phyloP scores from a whole-genome alignment of 495 filamentous ascomycete genomes.

The Podospora fimiseda region DNA sequence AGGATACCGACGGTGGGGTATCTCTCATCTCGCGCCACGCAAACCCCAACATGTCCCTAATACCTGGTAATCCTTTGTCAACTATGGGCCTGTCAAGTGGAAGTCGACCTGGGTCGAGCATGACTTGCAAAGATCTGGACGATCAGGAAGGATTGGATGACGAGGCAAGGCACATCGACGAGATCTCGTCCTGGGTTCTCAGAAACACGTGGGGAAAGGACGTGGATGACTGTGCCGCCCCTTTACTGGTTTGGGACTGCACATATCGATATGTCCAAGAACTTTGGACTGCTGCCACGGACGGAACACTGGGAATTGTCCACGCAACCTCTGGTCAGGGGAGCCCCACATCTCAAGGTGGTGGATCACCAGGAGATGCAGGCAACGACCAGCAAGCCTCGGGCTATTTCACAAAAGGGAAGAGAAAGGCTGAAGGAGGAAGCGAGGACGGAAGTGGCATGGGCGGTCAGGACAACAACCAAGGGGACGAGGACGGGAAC shows the following conservation, averaged over 20 bases:
- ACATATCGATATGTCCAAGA: slow-evolving; percentile 24
- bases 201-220: slow-evolving; percentile 24
- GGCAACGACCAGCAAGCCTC: slow-evolving; percentile 5
- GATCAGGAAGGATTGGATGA: slow-evolving; percentile 12
- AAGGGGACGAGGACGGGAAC: slow-evolving; percentile 15
- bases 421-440: slow-evolving; percentile 25
- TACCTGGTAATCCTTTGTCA: slow-evolving; percentile 3
- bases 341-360: slow-evolving; percentile 10
- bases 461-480: slow-evolving; percentile 12
- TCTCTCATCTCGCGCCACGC: background rate
- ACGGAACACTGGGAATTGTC: slow-evolving; percentile 13
- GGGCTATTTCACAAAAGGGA: slow-evolving; percentile 19
- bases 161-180: slow-evolving; percentile 19
- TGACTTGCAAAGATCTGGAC: slow-evolving; percentile 8
- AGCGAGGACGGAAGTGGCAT: slow-evolving; percentile 17
- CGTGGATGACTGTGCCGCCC: slow-evolving; percentile 25
- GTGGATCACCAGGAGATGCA: slow-evolving; percentile 4
- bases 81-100: slow-evolving; percentile 5
- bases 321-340: slow-evolving; percentile 14
- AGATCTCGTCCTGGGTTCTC: slow-evolving; percentile 26
- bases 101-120: slow-evolving; percentile 2
- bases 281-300: slow-evolving; percentile 16
- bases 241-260: slow-evolving; percentile 25
- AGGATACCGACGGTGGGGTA: slow-evolving; percentile 10
- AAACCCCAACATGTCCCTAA: slow-evolving; percentile 3